A percentile compares a stretch with the other conserved stretches of the same genome.
Evolutionary conservation across 2,329 filamentous ascomycete species (phyloP).

Genomic region (Exophiala sideris): DNA sequence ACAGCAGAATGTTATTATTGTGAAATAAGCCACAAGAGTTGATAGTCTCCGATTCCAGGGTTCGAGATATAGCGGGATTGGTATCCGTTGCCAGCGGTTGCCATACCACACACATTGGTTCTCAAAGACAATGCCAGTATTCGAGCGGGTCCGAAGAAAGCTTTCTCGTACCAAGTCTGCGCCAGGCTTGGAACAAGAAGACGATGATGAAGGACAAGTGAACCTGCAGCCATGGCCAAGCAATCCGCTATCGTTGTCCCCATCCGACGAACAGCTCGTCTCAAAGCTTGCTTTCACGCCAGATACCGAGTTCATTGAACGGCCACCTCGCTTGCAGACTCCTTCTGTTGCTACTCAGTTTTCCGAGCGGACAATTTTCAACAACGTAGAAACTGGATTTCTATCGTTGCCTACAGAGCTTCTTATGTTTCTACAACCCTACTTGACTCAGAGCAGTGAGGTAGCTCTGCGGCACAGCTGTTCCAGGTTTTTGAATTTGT

Average conservation of each 20-base stretch:
- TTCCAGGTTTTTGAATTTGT: slow-evolving; percentile 27
- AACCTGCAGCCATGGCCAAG: slow-evolving; percentile 13
- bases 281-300: slow-evolving; percentile 23
- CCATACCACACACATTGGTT: not conserved
- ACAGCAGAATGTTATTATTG: too few relatives aligned
- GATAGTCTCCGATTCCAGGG: not conserved
- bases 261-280: slow-evolving; percentile 29
- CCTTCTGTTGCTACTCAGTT: slow-evolving; percentile 22
- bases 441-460: slow-evolving; percentile 23
- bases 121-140: slow-evolving; percentile 13
- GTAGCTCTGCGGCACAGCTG: slow-evolving; percentile 28
- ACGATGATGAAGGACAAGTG: slow-evolving; percentile 6
- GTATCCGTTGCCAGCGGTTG: not conserved
- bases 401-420: slow-evolving; percentile 28
- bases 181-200: not conserved
- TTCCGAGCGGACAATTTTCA: slow-evolving; percentile 28
- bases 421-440: slow-evolving; percentile 23
- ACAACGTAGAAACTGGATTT: slow-evolving; percentile 27
- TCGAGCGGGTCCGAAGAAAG: slow-evolving; percentile 20
- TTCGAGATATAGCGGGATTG: not conserved
- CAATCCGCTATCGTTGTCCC: slow-evolving; percentile 21
- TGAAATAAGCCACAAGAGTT: too few relatives aligned
- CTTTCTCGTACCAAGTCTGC: slow-evolving; percentile 25
- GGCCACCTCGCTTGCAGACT: slow-evolving; percentile 17
- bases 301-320: slow-evolving; percentile 25